Base-by-base conservation (phyloP, 768 basidiomycete species). In the Nidularia sp. region DNA sequence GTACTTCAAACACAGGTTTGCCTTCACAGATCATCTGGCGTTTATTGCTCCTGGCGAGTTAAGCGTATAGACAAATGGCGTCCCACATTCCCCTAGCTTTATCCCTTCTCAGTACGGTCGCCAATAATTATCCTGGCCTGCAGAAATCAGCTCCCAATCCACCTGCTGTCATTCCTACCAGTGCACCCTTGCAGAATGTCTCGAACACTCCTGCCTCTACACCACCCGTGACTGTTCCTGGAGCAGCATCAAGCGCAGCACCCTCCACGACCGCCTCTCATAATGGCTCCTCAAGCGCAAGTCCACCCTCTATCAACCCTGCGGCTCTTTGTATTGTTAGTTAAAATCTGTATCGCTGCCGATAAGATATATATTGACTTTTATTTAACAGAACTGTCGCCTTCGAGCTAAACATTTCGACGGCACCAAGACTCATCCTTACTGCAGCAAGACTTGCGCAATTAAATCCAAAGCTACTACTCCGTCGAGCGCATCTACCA, bases 361-460 rank as follows among this genome's bases (percentile, higher is more conserved):
- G 13, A 34, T 43, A n/a, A 57, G 22, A 32, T 44, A 46, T 39
- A 54, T 43, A 43, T 53, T 44, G 45, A n/a, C 50, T 10, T 18
- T 25, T 25, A 25, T 25, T 25, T 25, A 3, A 25, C 47, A 85
- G 84, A 69, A 72, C 41, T 86, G 84, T 60, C 77, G 80, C 52
- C 55, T 68, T 34, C 75, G 78, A 47, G 81, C 83, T 22, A 85
- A 80, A 57, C 76, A 77, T 59, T 70, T 70, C 56, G 84, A 84
- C 53, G 80, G 81, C 9, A 68, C 63, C 45, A 81, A 77, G 60
- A 76, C 73, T 4, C 83, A 84, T 60, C 72, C 77, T 0, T 85
- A 76, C 57, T 85, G 83, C 57, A 68, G 80, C 59, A 85, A 80
- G 67, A 74, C 73, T 4, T 85, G 83, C 59, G 78, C 81, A n/a